Evolutionary conservation across 2,329 filamentous ascomycete genomes (phyloP).

Genomic region (Colletotrichum tamarilloi): DNA sequence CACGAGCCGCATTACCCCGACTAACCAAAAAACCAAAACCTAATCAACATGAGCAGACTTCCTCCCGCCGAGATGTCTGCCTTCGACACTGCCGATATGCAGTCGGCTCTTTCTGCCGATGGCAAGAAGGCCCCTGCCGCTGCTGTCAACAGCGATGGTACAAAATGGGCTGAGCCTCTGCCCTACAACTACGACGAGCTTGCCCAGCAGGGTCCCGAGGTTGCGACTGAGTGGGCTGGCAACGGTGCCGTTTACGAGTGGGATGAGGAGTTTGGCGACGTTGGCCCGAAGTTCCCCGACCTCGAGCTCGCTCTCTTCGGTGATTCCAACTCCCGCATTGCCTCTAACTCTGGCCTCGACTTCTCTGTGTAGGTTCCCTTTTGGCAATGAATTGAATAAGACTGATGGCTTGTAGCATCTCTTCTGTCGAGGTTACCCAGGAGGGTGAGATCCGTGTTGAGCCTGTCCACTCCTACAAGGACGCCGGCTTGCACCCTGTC

Average conservation of each 20-base stretch:
- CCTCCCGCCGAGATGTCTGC: conserved; percentile 10
- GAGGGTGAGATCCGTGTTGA: conserved; percentile 65
- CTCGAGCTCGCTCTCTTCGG: conserved; percentile 85
- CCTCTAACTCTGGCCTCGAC: conserved; percentile 64
- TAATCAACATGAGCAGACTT: neutral
- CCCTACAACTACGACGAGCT: conserved; percentile 61
- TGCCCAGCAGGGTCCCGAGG: conserved; percentile 34
- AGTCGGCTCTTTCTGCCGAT: conserved; percentile 44
- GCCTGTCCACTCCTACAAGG: conserved; percentile 70
- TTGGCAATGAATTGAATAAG: conserved; percentile 19
- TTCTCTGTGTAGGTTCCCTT: conserved; percentile 67
- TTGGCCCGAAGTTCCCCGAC: conserved; percentile 76
- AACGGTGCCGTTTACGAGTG: conserved; percentile 82
- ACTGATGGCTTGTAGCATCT: conserved; percentile 58
- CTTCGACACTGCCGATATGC: conserved; percentile 38
- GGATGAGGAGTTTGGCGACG: conserved; percentile 86
- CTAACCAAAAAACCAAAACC: neutral
- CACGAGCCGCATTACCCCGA: too few relatives aligned
- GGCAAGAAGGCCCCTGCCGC: conserved; percentile 41
- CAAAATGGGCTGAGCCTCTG: conserved; percentile 59
- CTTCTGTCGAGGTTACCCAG: conserved; percentile 65
- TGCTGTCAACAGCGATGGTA: conserved; percentile 24
- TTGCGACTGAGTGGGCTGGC: conserved; percentile 55
- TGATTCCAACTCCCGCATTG: conserved; percentile 58
- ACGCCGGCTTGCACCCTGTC: conserved; percentile 86